Evolutionary conservation across 495 filamentous ascomycete species (phyloP).

Genomic region (Zalerion maritima): DNA sequence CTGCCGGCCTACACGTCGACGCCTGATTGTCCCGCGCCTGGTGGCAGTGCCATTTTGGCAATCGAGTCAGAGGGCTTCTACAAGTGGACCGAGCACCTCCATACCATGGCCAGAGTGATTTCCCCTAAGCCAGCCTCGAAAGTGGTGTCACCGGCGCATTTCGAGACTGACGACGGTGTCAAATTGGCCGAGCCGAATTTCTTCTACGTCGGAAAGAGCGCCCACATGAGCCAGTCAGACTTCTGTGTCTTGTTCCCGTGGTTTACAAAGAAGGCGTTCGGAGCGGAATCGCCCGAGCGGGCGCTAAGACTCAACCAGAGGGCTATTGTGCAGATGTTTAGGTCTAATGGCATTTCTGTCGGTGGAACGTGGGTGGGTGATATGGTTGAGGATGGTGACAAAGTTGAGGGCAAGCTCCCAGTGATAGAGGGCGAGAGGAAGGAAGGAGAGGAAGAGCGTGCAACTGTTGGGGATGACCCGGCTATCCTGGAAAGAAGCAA

Average conservation of each 20-base stretch:
- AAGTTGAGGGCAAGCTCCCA: conserved; percentile 1
- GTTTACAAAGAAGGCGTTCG: conserved; percentile 41
- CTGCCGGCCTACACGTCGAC: conserved; percentile 45
- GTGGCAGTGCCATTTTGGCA: conserved; percentile 38
- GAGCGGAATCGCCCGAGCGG: conserved; percentile 44
- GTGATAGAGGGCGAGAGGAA: conserved; percentile 5
- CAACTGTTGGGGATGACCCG: conserved; percentile 20
- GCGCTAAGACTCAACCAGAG: conserved; percentile 48
- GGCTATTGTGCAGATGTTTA: conserved; percentile 45
- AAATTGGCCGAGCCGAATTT: conserved; percentile 31
- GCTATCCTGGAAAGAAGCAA: conserved; percentile 22
- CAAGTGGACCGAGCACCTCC: conserved; percentile 53
- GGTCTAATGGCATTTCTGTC: conserved; percentile 35
- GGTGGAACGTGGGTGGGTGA: conserved; percentile 34
- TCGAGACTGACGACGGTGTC: conserved; percentile 12
- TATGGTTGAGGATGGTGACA: conserved; percentile 22
- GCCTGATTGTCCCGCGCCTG: conserved; percentile 16
- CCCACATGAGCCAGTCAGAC: conserved; percentile 61
- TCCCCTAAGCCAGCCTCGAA: conserved; percentile 29
- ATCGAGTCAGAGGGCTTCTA: conserved; percentile 57
- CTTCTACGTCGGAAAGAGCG: conserved; percentile 47
- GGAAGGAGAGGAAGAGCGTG: too few relatives aligned
- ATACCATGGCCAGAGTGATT: conserved; percentile 40
- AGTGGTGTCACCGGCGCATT: conserved; percentile 12
- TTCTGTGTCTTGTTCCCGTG: conserved; percentile 67